Base-by-base conservation (phyloP, 2,329 filamentous ascomycete genomes). In the Nakataea oryzae region DNA sequence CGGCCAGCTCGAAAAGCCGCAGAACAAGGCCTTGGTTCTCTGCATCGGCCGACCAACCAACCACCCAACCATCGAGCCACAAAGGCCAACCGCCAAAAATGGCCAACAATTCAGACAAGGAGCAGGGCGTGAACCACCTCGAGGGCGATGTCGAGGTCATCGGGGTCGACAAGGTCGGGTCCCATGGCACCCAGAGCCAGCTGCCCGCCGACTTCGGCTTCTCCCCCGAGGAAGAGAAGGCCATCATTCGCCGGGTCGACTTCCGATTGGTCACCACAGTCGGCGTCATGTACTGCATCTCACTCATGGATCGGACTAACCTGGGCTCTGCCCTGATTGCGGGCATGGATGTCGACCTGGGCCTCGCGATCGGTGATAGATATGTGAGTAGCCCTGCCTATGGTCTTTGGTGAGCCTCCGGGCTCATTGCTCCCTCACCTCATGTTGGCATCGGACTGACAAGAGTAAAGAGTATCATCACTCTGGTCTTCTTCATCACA, bases 281-380 rank as follows among this genome's bases (percentile, higher is more conserved):
- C 5, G 86, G 86, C 26, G 70, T 81, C 66, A 81, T 91, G 75
- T 93, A 93, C 73, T 90, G 88, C 70, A 79, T 90, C 67, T 88
- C 83, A 66, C 75, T 93, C 63, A 90, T 93, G 85, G 90, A 95
- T 70, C 80, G 90, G 34, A 91, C 88, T 2, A 93, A 93, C 72
- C 75, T 93, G 70, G 84, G 84, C n/a, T 79, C 84, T 27, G 89
- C 89, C 54, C 84, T 84, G 57, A 87, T 93, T 70, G 89, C 90
- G 26, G 90, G 82, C 61, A 83, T 85, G 80, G 68, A 70, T 21
- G 65, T 65, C 1, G 82, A 85, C 58, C 72, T 85, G 29, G 58
- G 69, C 3, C 71, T 85, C 1, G 57, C 55, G 6, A 70, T 75
- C 1, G 77, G 75, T 7, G 75, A 77, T 61, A 75, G 78, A 69